Conservation (phyloP, 2,329 filamentous ascomycete genomes). For the Talaromyces sp. region DNA sequence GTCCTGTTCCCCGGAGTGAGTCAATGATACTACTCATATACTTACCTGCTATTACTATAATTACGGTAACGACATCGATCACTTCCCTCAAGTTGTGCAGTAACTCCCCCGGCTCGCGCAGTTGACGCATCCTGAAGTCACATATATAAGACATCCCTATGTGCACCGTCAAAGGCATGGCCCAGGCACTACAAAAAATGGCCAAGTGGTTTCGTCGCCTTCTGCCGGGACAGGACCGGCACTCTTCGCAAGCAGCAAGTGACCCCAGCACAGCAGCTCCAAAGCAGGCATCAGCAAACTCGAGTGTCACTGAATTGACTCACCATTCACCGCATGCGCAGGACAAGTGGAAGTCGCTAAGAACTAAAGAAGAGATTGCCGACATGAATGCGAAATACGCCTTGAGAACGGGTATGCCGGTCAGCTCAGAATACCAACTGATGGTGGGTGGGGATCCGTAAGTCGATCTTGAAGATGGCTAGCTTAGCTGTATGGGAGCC, state of each 20-base stretch:
- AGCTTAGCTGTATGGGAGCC: too few relatives aligned
- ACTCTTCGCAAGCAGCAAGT: background rate
- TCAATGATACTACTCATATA: background rate
- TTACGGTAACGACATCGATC: background rate
- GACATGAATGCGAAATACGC: background rate
- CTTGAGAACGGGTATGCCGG: constrained; percentile 1
- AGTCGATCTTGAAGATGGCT: background rate
- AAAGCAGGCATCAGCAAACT: background rate
- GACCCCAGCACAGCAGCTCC: background rate
- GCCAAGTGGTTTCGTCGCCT: constrained; percentile 5
- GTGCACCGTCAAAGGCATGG: constrained; percentile 1
- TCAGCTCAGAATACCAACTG: constrained; percentile 9
- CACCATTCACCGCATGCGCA: background rate
- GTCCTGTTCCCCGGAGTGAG: background rate
- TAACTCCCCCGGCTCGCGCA: background rate
- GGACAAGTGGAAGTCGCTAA: background rate
- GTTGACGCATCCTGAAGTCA: background rate
- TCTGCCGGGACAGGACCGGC: background rate
- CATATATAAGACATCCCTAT: background rate
- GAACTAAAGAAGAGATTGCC: background rate
- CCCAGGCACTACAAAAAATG: constrained; percentile 4
- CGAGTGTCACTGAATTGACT: background rate
- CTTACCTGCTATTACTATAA: background rate
- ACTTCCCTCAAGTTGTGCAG: background rate
- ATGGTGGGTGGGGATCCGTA: constrained; percentile 12